Evolutionary conservation across 306 rosid genomes (phyloP), one percentile per base, ranked within the genome.

Genomic region (Lithocarpus polystachyus): DNA sequence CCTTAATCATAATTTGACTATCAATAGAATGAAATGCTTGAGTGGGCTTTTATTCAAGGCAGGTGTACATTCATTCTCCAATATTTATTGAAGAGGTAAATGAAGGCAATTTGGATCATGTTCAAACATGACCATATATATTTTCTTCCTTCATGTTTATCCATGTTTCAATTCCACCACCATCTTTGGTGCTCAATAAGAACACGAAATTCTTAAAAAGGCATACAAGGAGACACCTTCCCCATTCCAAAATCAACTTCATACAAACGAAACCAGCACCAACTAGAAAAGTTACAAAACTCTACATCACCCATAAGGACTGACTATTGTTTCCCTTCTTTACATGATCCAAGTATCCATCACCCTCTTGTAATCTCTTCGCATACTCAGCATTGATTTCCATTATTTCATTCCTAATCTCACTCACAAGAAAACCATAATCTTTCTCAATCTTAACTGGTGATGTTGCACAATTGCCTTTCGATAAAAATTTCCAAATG

Each of bases 281-380:
- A 75, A 23, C 80, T 68, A 5, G 40, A 62, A 19, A 75, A 81
- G 20, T 43, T 23, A 35, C 35, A 81, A n/a, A 51, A 71, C 40
- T 26, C 26, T 73, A 54, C 23, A 14, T 1, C 76, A 45, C 3
- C 28, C 20, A 22, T 3, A 19, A 20, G 2, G 0, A 17, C 45
- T 68, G 55, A 28, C 29, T 28, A 13, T 1, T 5, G 6, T 35
- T 0, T 45, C 3, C 6, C 31, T 55, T 77, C 51, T 10, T 48
- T 11, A 1, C 43, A 11, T 2, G 5, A 3, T 22, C 72, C 65
- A 10, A 64, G 17, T 75, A 24, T 23, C 40, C 80, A 29, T 12
- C 60, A 56, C 5, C 59, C 5, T 74, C 43, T 2, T 77, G 72
- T 31, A 82, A 15, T 14, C 31, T 73, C n/a, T 59, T 13, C 13